These are phyloP conservation scores for Hyphodiscus sp. DNA, from an alignment of 2,329 filamentous ascomycete species.

Conservation along the genomic window DNA sequence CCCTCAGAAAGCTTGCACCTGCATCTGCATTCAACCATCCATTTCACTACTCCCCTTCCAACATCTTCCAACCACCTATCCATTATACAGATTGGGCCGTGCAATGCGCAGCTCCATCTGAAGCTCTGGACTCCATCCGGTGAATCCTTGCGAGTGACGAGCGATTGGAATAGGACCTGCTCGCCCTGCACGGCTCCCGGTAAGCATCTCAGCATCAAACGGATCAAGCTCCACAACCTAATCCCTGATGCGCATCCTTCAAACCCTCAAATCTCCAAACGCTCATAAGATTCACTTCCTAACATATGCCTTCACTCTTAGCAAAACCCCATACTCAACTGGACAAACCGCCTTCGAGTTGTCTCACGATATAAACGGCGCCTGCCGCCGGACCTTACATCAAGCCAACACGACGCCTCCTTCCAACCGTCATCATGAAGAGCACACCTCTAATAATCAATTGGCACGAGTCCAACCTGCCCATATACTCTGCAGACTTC, in stretches of 20 bases:
- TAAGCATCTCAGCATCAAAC: too few species aligned
- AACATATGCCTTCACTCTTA: background rate
- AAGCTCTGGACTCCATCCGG: too few species aligned
- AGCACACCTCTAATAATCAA: conserved; percentile 92
- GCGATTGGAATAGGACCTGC: too few species aligned
- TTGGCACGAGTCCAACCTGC: conserved; percentile 96
- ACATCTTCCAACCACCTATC: background rate
- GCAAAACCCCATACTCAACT: background rate
- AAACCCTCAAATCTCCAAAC: background rate
- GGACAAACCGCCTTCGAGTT: background rate
- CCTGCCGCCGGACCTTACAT: conserved; percentile 11
- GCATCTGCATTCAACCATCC: too few species aligned
- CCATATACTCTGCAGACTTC: conserved; percentile 96
- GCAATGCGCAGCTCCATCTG: background rate
- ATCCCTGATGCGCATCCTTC: too few species aligned
- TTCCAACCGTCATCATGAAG: conserved; percentile 60
- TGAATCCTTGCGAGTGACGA: too few species aligned
- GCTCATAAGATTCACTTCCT: background rate
- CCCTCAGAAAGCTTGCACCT: background rate
- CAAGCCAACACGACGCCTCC: conserved; percentile 3
- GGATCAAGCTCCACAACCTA: too few species aligned
- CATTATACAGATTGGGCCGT: background rate
- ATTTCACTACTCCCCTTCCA: background rate
- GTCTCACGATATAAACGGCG: background rate
- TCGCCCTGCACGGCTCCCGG: too few species aligned